phyloP scores from a whole-genome alignment of 2,329 filamentous ascomycete genomes.

The Arthrobotrys pseudoclavata region DNA sequence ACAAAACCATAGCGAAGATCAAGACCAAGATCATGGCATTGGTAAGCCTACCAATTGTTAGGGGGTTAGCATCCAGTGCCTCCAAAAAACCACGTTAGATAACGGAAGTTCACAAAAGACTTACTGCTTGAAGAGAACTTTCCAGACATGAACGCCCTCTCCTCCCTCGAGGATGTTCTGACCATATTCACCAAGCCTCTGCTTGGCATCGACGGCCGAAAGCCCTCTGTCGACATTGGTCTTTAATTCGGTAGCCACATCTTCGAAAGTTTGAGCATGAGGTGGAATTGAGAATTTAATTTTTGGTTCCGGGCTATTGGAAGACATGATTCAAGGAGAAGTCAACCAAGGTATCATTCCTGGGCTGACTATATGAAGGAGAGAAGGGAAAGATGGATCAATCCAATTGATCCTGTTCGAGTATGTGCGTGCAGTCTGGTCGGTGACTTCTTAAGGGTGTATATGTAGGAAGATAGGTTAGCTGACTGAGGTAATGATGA shows the following conservation, averaged over 20 bases:
- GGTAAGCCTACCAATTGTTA: conserved; percentile 32
- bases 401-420: background rate
- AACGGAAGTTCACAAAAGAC: conserved; percentile 68
- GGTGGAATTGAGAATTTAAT: conserved; percentile 61
- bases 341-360: conserved; percentile 50
- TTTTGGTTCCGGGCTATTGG: conserved; percentile 40
- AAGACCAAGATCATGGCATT: conserved; percentile 66
- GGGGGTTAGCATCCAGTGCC: background rate
- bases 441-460: background rate
- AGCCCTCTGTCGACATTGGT: conserved; percentile 78
- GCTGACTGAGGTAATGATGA: background rate
- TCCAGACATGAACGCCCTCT: conserved; percentile 75
- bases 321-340: conserved; percentile 44
- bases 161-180: conserved; percentile 79
- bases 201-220: conserved; percentile 72
- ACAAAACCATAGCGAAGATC: conserved; percentile 73
- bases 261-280: conserved; percentile 71
- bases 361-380: conserved; percentile 5
- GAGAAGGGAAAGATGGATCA: conserved; percentile 1
- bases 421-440: background rate
- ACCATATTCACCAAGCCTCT: conserved; percentile 74
- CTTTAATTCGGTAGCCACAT: conserved; percentile 75
- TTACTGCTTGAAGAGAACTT: conserved; percentile 79
- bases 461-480: too few species aligned
- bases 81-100: conserved; percentile 64